Base-by-base conservation (phyloP, 345 rosid genomes). In the Iberis pinnata region DNA sequence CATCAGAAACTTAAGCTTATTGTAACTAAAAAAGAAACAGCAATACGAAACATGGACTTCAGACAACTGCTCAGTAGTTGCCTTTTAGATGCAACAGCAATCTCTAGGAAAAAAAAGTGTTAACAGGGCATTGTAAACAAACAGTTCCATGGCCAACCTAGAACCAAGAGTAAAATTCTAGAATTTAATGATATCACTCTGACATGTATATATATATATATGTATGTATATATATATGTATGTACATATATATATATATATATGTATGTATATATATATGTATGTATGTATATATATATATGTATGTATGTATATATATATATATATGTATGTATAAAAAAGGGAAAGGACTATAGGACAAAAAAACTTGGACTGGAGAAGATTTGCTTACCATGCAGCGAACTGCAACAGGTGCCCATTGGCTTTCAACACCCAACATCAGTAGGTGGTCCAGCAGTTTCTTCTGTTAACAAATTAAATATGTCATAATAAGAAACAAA, bases 371-470 rank as follows among this genome's bases (percentile, higher is more conserved):
- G 44, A 54, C 35, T 6, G 25, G 13, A 40, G 41, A 54, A 50
- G 54, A 59, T 55, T 16, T 25, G 36, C 83, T 70, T 79, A 93
- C 99, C 58, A 68, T 76, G 69, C 94, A 86, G 26, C 97, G 99
- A 38, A 86, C 74, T 65, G 90, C 69, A 67, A 88, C 69, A 55
- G 97, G 94, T 33, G 95, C 87, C 99, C 97, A 93, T 62, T 83
- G 89, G 76, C 88, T 88, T 75, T 88, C 99, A 44, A 88, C 78
- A 53, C 95, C 94, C 78, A 93, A 70, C 79, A 86, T 71, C 16
- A 93, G 82, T 33, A 93, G 85, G 73, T 76, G 64, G 58, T 88
- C 99, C 66, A 93, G 70, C 49, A 86, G 64, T 46, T 83, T 86
- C 50, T 76, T 93, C 97, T 93, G 63, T 75, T 62, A 35, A 26